Evolutionary conservation across 441 rosid genomes (phyloP).

Genomic region (Raphanus hybrid): DNA sequence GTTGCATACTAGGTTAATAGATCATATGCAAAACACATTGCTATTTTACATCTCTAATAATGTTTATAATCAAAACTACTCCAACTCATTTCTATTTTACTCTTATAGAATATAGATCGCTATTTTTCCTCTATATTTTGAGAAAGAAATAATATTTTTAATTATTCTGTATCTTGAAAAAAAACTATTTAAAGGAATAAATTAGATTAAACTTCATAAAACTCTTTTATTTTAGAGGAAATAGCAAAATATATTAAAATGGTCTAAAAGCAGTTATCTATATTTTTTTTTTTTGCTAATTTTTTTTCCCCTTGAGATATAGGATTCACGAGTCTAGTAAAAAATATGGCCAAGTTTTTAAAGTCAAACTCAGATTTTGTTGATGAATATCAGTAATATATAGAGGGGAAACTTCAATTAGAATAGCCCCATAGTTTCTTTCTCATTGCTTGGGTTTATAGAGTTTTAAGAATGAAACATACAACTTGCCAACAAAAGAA

Average conservation of each 20-base stretch:
- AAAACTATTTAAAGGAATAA: too few relatives aligned
- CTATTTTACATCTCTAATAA: too few relatives aligned
- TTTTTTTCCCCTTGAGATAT: neutral
- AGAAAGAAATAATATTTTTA: too few relatives aligned
- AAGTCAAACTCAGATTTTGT: neutral
- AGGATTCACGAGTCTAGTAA: neutral
- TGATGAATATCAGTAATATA: neutral
- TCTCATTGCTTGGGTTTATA: neutral
- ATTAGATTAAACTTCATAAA: too few relatives aligned
- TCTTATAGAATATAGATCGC: too few relatives aligned
- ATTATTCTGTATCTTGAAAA: too few relatives aligned
- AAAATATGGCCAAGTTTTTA: neutral
- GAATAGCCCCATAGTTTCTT: constrained; percentile 24
- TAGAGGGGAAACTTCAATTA: neutral
- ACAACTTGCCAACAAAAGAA: neutral
- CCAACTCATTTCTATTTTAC: too few relatives aligned
- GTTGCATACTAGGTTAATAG: constrained; percentile 1
- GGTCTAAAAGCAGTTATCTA: neutral
- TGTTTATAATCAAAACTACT: too few relatives aligned
- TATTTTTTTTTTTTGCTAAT: neutral
- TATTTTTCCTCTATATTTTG: too few relatives aligned
- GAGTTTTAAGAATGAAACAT: neutral
- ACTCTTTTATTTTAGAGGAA: too few relatives aligned
- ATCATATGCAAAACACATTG: too few relatives aligned
- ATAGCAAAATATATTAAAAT: too few relatives aligned